phyloP scores from a whole-genome alignment of 2,329 filamentous ascomycete genomes.

The Dryadomyces sulphureus region DNA sequence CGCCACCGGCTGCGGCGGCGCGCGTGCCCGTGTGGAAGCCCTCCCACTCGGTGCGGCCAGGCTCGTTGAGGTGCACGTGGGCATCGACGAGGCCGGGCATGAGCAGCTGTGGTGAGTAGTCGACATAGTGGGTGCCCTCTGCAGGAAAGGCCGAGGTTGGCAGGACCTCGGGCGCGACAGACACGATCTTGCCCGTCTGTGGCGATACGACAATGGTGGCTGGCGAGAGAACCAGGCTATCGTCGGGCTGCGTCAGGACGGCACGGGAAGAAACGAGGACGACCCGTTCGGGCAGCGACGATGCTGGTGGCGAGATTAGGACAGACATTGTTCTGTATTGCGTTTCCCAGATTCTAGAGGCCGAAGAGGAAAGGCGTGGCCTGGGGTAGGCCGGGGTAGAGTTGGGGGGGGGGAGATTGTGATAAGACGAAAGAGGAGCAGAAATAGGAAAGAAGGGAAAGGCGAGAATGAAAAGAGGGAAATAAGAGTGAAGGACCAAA shows the following conservation, averaged over 20 bases:
- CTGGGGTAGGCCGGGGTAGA: neutral
- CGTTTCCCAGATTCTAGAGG: no score
- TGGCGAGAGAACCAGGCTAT: slow-evolving; percentile 51
- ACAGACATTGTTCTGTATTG: neutral
- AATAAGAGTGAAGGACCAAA: neutral
- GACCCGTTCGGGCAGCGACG: slow-evolving; percentile 27
- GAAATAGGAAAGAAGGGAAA: neutral
- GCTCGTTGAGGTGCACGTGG: slow-evolving; percentile 95
- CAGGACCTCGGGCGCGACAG: slow-evolving; percentile 59
- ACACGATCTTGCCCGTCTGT: slow-evolving; percentile 68
- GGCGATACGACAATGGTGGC: slow-evolving; percentile 73
- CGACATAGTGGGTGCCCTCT: slow-evolving; percentile 50
- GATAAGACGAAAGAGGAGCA: neutral
- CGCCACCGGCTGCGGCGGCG: slow-evolving; percentile 86
- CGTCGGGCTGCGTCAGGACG: slow-evolving; percentile 56
- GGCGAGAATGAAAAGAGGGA: neutral
- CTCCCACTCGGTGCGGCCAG: slow-evolving; percentile 94
- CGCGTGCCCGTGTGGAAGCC: slow-evolving; percentile 91
- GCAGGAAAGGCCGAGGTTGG: slow-evolving; percentile 55
- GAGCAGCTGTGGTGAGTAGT: slow-evolving; percentile 74
- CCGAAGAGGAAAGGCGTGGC: neutral
- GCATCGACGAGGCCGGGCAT: slow-evolving; percentile 90
- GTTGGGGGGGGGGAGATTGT: neutral
- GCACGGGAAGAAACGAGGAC: slow-evolving; percentile 76
- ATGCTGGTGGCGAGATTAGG: neutral